Evolutionary conservation across 2,329 filamentous ascomycete genomes (phyloP).

Genomic region (Stromatinia cepivora): DNA sequence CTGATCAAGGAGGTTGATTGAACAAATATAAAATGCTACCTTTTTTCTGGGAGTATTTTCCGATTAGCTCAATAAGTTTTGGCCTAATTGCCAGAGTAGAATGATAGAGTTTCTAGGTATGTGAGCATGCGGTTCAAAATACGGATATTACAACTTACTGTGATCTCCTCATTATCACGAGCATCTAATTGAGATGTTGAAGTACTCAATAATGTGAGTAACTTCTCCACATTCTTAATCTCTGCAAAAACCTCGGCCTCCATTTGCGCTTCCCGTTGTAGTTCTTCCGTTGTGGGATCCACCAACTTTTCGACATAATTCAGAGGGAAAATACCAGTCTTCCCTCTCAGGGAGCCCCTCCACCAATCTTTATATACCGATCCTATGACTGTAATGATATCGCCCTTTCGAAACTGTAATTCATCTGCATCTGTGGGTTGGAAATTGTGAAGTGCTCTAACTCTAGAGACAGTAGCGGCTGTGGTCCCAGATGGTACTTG

Average conservation of each 20-base stretch:
- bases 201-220: conserved; percentile 88
- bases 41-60: conserved; percentile 99
- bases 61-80: conserved; percentile 96
- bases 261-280: conserved; percentile 95
- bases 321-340: conserved; percentile 95
- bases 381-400: conserved; percentile 95
- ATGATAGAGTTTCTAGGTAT: conserved; percentile 72
- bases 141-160: conserved; percentile 50
- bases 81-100: conserved; percentile 91
- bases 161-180: conserved; percentile 96
- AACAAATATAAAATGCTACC: conserved; percentile 51
- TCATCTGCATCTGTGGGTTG: conserved; percentile 91
- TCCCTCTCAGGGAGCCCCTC: conserved; percentile 90
- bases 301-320: conserved; percentile 98
- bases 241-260: conserved; percentile 78
- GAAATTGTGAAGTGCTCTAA: conserved; percentile 93
- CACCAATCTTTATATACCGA: conserved; percentile 99
- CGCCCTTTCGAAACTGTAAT: conserved; percentile 92
- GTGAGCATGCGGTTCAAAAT: conserved; percentile 39
- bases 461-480: conserved; percentile 91
- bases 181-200: conserved; percentile 76
- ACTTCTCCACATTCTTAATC: conserved; percentile 75
- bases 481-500: conserved; percentile 80
- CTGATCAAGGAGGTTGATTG: not conserved
- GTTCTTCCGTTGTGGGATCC: conserved; percentile 89